phyloP scores from a whole-genome alignment of 176 grass and related monocot species.

The Melocanna baccifera region DNA sequence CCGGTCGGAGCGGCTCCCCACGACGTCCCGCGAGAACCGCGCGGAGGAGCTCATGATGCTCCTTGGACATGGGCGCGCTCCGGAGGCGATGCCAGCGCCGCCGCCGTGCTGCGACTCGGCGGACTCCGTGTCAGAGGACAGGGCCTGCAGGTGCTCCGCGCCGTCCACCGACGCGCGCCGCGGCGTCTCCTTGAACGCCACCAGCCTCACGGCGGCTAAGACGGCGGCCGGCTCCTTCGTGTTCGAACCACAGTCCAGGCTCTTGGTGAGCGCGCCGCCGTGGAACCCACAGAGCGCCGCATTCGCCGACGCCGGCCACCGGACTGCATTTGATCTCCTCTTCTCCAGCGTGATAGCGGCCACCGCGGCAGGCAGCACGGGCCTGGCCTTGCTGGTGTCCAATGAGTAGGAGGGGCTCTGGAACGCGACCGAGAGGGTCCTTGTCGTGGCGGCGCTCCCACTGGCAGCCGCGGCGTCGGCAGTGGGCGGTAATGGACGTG shows the following conservation, averaged over 20 bases:
- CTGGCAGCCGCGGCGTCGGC: neutral
- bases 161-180: constrained; percentile 46
- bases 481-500: neutral
- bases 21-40: constrained; percentile 23
- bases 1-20: constrained; percentile 12
- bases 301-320: constrained; percentile 37
- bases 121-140: constrained; percentile 59
- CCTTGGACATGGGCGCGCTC: constrained; percentile 17
- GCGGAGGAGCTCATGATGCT: neutral
- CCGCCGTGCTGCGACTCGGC: constrained; percentile 20
- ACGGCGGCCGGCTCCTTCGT: constrained; percentile 33
- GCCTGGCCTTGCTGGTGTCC: constrained; percentile 38
- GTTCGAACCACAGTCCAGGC: constrained; percentile 28
- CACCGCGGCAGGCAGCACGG: neutral
- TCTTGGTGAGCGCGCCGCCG: constrained; percentile 22
- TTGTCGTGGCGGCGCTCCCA: constrained; percentile 14
- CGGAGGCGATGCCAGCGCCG: neutral
- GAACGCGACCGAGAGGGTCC: constrained; percentile 70
- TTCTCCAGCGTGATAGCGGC: neutral
- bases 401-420: constrained; percentile 55
- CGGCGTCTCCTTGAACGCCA: constrained; percentile 34
- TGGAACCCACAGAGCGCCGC: neutral
- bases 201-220: constrained; percentile 9
- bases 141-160: neutral
- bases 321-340: neutral